Evolutionary conservation across 441 rosid genomes (phyloP).

Genomic region (Breynia disticha): DNA sequence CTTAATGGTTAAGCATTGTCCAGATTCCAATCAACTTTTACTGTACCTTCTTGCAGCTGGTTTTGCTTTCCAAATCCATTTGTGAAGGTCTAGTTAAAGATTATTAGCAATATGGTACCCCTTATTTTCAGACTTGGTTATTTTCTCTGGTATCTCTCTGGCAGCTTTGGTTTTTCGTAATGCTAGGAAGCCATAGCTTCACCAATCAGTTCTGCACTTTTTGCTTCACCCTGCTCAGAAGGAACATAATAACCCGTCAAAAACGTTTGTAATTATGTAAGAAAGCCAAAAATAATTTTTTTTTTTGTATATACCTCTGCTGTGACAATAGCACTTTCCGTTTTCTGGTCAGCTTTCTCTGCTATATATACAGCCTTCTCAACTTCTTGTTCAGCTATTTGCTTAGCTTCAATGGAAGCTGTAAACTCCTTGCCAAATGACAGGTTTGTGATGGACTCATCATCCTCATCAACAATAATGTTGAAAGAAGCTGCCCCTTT

Average conservation of each 20-base stretch:
- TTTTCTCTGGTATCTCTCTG: slow-evolving; percentile 76
- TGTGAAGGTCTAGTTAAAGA: slow-evolving; percentile 69
- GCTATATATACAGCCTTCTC: slow-evolving; percentile 81
- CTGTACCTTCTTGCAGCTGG: too few relatives aligned
- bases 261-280: background rate
- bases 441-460: slow-evolving; percentile 78
- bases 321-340: slow-evolving; percentile 74
- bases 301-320: slow-evolving; percentile 50
- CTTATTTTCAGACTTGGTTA: slow-evolving; percentile 59
- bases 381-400: slow-evolving; percentile 93
- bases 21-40: too few relatives aligned
- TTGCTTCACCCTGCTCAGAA: slow-evolving; percentile 64
- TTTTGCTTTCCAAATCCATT: slow-evolving; percentile 35
- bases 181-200: too few relatives aligned
- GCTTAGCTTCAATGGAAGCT: slow-evolving; percentile 85
- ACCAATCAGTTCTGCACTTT: slow-evolving; percentile 86
- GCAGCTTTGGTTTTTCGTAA: slow-evolving; percentile 86
- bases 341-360: slow-evolving; percentile 88
- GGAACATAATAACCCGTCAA: background rate
- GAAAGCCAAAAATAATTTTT: background rate
- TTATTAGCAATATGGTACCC: slow-evolving; percentile 63
- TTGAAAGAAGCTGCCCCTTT: slow-evolving; percentile 60
- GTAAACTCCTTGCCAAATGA: slow-evolving; percentile 92
- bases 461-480: slow-evolving; percentile 76
- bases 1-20: too few relatives aligned